Base-by-base conservation (phyloP, 768 basidiomycete genomes). In the Hebeloma cylindrosporum region DNA sequence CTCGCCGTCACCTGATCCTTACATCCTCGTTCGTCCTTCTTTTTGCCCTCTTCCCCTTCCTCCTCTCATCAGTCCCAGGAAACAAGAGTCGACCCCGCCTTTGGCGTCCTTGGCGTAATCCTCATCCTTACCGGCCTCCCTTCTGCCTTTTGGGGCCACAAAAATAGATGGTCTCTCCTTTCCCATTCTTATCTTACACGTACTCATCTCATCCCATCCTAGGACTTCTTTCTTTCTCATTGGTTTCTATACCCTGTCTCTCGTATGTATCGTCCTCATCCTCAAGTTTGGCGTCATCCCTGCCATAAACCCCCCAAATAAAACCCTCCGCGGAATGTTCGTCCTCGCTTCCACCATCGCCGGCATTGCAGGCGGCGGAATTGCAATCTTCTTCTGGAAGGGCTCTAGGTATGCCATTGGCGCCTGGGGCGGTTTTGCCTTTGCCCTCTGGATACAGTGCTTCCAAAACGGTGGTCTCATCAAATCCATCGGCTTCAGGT, bases 171-270 rank as follows among this genome's bases (percentile, higher is more conserved):
- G 93, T 88, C 59, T 30, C 77, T 70, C 36, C 20, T 30, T 37
- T 32, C 31, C 16, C 44, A 41, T 50, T 52, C 36, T 47, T 35
- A 34, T 34, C 36, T 38, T 58, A 52, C 52, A 51, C 45, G 34
- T 42, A 40, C 44, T 35, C 43, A 25, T 21, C 50, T 31, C 25
- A 40, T 35, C 31, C 21, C 43, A 21, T 48, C 43, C 39, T 61
- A 92, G 91, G 89, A 88, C 89, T 14, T 93, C 93, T 9, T 87
- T 94, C 72, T 95, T 96, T 67, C 74, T 97, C 57, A 85, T 89
- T 50, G 90, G 92, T 30, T 92, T 92, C 67, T 97, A 96, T 68
- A 80, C 88, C 33, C 73, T 93, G 33, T 79, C 92, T 17, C 79
- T 96, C 52, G 81, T 88, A 58, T 91, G 91, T 60, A 72, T 90